Percentiles rank a stretch among this genome's conserved stretches.
Evolutionary conservation across 495 filamentous ascomycete genomes (phyloP).

Genomic region (Podospora tetraspora): DNA sequence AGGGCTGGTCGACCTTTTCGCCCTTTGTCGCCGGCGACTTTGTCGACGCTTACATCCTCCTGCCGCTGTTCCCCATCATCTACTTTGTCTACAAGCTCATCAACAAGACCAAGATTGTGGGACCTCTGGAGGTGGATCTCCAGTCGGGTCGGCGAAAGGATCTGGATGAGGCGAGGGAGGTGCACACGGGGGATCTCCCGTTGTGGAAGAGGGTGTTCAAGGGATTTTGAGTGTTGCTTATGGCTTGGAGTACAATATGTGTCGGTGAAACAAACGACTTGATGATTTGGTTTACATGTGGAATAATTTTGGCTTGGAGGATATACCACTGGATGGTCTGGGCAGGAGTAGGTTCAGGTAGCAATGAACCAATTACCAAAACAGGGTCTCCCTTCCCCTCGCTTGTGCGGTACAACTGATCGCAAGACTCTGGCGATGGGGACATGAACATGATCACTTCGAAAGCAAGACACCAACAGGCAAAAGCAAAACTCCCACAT

Average conservation of each 20-base stretch:
- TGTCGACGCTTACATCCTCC: slow-evolving; percentile 61
- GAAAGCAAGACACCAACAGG: not conserved
- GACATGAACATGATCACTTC: not conserved
- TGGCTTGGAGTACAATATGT: not conserved
- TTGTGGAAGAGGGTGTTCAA: slow-evolving; percentile 28
- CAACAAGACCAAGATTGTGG: slow-evolving; percentile 51
- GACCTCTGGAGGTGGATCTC: slow-evolving; percentile 54
- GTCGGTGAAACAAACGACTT: not conserved
- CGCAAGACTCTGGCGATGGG: no score
- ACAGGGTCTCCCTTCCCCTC: not conserved
- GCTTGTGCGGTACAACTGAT: no score
- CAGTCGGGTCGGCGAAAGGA: slow-evolving; percentile 52
- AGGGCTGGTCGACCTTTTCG: slow-evolving; percentile 51
- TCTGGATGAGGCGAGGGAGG: slow-evolving; percentile 32
- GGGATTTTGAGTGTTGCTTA: slow-evolving; percentile 11
- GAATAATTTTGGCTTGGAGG: slow-evolving; percentile 1
- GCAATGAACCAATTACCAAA: not conserved
- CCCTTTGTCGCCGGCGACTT: slow-evolving; percentile 57
- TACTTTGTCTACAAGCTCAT: slow-evolving; percentile 54
- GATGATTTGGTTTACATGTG: not conserved
- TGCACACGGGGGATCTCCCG: slow-evolving; percentile 12
- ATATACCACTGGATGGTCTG: slow-evolving; percentile 5
- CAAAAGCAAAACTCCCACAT: not conserved
- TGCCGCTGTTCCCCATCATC: slow-evolving; percentile 60
- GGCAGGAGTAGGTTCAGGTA: not conserved